phyloP scores from a whole-genome alignment of 1,139 yeast genomes.

The Kodamaea anthophila region DNA sequence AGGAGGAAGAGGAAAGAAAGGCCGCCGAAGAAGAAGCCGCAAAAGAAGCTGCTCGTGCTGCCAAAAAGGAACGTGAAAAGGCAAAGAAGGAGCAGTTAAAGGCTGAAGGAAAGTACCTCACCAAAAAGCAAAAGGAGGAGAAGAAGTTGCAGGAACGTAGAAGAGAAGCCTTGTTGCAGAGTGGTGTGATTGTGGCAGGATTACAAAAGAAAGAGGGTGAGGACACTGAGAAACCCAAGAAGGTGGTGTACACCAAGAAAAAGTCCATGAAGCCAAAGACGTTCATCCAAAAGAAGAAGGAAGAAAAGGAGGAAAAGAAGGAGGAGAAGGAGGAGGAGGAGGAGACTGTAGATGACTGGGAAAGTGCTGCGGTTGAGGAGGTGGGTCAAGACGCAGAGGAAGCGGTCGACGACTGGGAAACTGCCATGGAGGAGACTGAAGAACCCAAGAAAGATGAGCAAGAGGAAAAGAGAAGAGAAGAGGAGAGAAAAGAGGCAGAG shows the following conservation, averaged over 20 bases:
- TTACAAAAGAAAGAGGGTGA: constrained; percentile 49
- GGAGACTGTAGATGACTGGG: constrained; percentile 60
- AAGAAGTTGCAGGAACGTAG: constrained; percentile 82
- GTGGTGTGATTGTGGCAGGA: constrained; percentile 69
- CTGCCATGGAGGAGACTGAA: constrained; percentile 20
- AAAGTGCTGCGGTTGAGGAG: constrained; percentile 47
- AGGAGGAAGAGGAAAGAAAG: constrained; percentile 55
- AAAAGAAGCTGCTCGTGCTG: constrained; percentile 65
- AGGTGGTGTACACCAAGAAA: constrained; percentile 70
- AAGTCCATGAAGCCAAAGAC: constrained; percentile 46
- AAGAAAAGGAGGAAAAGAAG: constrained; percentile 13
- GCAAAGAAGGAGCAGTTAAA: constrained; percentile 72
- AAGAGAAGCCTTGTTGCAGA: constrained; percentile 74
- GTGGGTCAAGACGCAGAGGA: no score
- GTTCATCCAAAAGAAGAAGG: constrained; percentile 21
- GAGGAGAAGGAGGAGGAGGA: constrained; percentile 31
- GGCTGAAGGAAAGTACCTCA: constrained; percentile 86
- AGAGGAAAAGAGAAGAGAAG: no score
- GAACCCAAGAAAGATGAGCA: no score
- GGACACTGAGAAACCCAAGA: constrained; percentile 52
- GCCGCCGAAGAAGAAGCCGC: constrained; percentile 60
- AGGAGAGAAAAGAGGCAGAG: no score
- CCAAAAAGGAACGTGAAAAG: constrained; percentile 78
- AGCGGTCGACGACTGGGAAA: constrained; percentile 43
- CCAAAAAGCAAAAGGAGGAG: constrained; percentile 94